phyloP scores from a whole-genome alignment of 1,284 basidiomycete species.

The Marasmius oreades region DNA sequence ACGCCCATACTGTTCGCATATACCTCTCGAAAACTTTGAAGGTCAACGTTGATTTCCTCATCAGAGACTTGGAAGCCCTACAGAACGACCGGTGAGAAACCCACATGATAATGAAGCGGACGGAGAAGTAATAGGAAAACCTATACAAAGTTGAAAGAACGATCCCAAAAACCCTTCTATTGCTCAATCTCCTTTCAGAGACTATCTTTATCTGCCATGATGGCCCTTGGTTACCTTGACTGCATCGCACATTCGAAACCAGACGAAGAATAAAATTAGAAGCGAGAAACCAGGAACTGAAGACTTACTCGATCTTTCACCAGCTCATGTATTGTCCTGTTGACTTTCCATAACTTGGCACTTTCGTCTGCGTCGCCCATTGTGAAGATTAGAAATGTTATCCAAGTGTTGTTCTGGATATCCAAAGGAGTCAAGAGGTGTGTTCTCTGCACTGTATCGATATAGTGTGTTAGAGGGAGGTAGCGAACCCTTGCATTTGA shows the following conservation, averaged over 20 bases:
- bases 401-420: neutral
- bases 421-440: too few relatives aligned
- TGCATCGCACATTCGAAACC: too few relatives aligned
- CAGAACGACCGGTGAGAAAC: neutral
- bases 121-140: neutral
- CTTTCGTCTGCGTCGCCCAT: slow-evolving; percentile 73
- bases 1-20: slow-evolving; percentile 63
- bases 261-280: neutral
- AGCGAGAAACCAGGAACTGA: neutral
- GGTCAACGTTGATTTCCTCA: slow-evolving; percentile 87
- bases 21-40: slow-evolving; percentile 65
- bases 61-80: slow-evolving; percentile 89
- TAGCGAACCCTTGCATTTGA: too few relatives aligned
- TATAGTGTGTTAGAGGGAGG: too few relatives aligned
- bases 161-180: too few relatives aligned
- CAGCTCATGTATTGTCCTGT: slow-evolving; percentile 95
- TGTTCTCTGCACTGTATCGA: too few relatives aligned
- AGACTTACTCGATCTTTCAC: slow-evolving; percentile 82
- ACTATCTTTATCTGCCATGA: too few relatives aligned
- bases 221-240: too few relatives aligned
- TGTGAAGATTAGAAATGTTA: slow-evolving; percentile 23
- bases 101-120: neutral
- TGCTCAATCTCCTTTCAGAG: too few relatives aligned
- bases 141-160: neutral
- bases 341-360: slow-evolving; percentile 92